These are phyloP conservation scores for Thecaphora thlaspeos DNA, from an alignment of 1,284 basidiomycete species.

Conservation along the genomic window DNA sequence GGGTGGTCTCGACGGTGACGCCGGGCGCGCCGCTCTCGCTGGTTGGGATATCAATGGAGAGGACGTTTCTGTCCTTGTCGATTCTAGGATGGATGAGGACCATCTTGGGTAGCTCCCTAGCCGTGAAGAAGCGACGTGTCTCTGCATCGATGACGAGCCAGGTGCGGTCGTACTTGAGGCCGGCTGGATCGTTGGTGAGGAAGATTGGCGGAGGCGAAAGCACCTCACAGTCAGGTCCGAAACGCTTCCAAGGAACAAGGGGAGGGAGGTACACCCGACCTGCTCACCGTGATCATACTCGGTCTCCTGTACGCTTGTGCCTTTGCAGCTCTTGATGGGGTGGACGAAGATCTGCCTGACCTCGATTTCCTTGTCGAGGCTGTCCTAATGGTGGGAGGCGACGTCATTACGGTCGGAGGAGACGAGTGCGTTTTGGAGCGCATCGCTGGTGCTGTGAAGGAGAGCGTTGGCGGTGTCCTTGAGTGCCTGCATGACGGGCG, in stretches of 20 bases:
- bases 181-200: conserved; percentile 4
- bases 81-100: conserved; percentile 44
- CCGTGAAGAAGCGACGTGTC: conserved; percentile 44
- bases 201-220: too few species aligned
- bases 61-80: conserved; percentile 14
- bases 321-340: conserved; percentile 52
- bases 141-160: conserved; percentile 51
- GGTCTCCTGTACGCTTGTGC: conserved; percentile 36
- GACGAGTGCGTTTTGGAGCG: conserved; percentile 28
- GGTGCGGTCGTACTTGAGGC: conserved; percentile 45
- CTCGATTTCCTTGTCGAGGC: conserved; percentile 28
- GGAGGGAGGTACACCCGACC: too few species aligned
- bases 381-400: conserved; percentile 19
- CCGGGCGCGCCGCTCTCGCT: conserved; percentile 23
- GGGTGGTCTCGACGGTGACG: conserved; percentile 17
- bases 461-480: conserved; percentile 11
- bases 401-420: conserved; percentile 10
- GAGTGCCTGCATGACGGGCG: conserved; percentile 1
- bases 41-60: conserved; percentile 43
- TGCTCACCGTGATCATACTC: conserved; percentile 24
- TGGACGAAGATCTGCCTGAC: conserved; percentile 38
- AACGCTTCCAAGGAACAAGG: neutral
- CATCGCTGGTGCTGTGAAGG: conserved; percentile 25
- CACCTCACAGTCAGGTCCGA: conserved; percentile 6
- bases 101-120: conserved; percentile 49